Conservation (phyloP, 192 early-diverging fungal species). For the Blastocladiella britannica region DNA sequence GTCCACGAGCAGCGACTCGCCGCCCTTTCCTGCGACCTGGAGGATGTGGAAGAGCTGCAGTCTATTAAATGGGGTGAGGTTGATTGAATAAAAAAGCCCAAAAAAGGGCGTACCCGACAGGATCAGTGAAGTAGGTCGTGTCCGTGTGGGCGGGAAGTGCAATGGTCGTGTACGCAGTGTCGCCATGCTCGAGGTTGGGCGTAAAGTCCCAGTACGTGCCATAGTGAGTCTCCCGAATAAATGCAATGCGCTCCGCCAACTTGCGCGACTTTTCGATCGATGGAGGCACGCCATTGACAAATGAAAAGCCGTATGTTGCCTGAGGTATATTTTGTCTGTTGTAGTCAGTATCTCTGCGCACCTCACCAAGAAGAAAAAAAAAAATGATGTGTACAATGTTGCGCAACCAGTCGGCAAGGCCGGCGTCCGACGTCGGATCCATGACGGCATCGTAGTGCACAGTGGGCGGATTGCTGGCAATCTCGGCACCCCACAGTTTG, state of each 20-base stretch:
- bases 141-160: slow-evolving; percentile 61
- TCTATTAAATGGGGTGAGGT: slow-evolving; percentile 6
- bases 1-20: slow-evolving; percentile 56
- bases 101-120: slow-evolving; percentile 29
- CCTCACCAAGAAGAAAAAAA: too few species aligned
- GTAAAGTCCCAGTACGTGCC: slow-evolving; percentile 52
- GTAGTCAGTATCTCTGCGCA: too few species aligned
- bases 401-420: slow-evolving; percentile 42
- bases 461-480: slow-evolving; percentile 16
- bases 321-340: slow-evolving; percentile 6
- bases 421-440: slow-evolving; percentile 33
- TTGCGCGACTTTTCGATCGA: slow-evolving; percentile 38
- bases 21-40: slow-evolving; percentile 44
- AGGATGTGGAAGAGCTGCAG: slow-evolving; percentile 65
- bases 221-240: slow-evolving; percentile 62
- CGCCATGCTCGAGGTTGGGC: slow-evolving; percentile 50
- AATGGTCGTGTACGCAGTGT: slow-evolving; percentile 60
- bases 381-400: slow-evolving; percentile 22
- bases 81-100: background rate
- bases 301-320: slow-evolving; percentile 48
- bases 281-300: slow-evolving; percentile 47
- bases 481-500: slow-evolving; percentile 18
- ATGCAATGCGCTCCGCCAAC: slow-evolving; percentile 39
- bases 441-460: slow-evolving; percentile 43
- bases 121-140: slow-evolving; percentile 73